Percentiles rank a stretch among this genome's conserved stretches.
phyloP scores from a whole-genome alignment of 768 basidiomycete species.

The Mycena floridula region DNA sequence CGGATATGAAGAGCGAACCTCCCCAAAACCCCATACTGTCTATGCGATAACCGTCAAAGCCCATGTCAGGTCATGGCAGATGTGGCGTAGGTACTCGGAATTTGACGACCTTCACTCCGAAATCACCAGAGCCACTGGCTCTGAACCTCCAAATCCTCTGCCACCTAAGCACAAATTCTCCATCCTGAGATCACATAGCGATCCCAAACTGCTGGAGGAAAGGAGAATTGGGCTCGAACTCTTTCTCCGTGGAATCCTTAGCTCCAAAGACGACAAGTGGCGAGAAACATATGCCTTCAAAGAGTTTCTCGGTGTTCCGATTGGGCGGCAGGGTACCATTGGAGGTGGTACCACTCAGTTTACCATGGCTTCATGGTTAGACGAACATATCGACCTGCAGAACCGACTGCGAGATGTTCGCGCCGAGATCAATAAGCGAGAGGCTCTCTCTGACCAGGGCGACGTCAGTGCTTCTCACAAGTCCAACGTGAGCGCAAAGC shows the following conservation, averaged over 20 bases:
- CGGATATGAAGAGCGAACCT: constrained; percentile 57
- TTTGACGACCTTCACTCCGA: constrained; percentile 85
- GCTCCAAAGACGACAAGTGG: constrained; percentile 79
- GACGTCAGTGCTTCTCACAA: constrained; percentile 73
- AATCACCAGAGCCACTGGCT: constrained; percentile 71
- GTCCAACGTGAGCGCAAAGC: constrained; percentile 80
- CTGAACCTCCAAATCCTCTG: constrained; percentile 72
- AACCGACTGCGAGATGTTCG: constrained; percentile 74
- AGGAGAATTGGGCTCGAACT: constrained; percentile 70
- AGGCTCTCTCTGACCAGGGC: constrained; percentile 70
- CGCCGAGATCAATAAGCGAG: constrained; percentile 82
- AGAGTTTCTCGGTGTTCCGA: constrained; percentile 83
- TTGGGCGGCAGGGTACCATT: constrained; percentile 43
- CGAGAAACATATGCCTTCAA: constrained; percentile 72
- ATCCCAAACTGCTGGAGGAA: constrained; percentile 68
- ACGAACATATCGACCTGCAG: constrained; percentile 80
- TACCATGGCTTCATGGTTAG: constrained; percentile 80
- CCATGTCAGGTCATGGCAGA: constrained; percentile 87
- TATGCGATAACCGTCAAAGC: constrained; percentile 83
- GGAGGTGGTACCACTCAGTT: constrained; percentile 41
- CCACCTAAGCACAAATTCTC: constrained; percentile 82
- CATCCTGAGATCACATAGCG: constrained; percentile 51
- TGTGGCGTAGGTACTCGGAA: constrained; percentile 93
- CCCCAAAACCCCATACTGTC: constrained; percentile 75
- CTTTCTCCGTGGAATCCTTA: constrained; percentile 83